Evolutionary conservation across 2,329 filamentous ascomycete species (phyloP), one percentile per base, ranked within the genome.

Genomic region (Madurella fahalii): DNA sequence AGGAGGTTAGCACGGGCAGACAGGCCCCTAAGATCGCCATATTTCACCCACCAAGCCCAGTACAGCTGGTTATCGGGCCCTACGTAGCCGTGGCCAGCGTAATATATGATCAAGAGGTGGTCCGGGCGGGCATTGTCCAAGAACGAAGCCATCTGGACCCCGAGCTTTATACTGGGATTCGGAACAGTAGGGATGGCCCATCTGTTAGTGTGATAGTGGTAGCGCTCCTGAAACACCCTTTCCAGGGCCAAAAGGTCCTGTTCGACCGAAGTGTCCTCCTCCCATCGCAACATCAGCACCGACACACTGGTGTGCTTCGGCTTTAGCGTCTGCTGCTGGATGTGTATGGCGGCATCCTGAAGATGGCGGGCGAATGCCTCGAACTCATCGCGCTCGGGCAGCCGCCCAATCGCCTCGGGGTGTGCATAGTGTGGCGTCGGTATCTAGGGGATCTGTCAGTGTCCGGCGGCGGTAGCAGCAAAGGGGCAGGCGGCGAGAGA

Each of bases 311-410:
- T 76, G 60, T 86, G 84, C 20, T 77, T 77, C 2, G 76, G 74
- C 54, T 76, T 77, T 64, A 84, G 80, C 44, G 80, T 81, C 69
- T 85, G 82, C 58, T 80, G 77, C 66, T 84, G 81, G 61, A 86
- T 84, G 63, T 84, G 74, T 78, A 85, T 84, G 60, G 83, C 83
- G 47, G 83, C 83, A 76, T 86, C 83, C 66, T 86, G 83, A 43
- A 86, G 76, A 71, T 86, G 83, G 45, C 83, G 78, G 56, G 83
- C 83, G 65, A 86, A 86, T 50, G 81, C 78, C 68, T 86, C 83
- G 69, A 86, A 86, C 63, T 85, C 82, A 69, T 82, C 77, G 61
- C 80, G 77, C 63, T 82, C 67, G 20, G 64, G 56, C 5, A 61
- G 20, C 11, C 59, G 59, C 25, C 61, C 56, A 30, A 53, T 41